Evolutionary conservation across 2,329 filamentous ascomycete genomes (phyloP), one percentile per base, ranked within the genome.

Genomic region (Shiraia sp.): DNA sequence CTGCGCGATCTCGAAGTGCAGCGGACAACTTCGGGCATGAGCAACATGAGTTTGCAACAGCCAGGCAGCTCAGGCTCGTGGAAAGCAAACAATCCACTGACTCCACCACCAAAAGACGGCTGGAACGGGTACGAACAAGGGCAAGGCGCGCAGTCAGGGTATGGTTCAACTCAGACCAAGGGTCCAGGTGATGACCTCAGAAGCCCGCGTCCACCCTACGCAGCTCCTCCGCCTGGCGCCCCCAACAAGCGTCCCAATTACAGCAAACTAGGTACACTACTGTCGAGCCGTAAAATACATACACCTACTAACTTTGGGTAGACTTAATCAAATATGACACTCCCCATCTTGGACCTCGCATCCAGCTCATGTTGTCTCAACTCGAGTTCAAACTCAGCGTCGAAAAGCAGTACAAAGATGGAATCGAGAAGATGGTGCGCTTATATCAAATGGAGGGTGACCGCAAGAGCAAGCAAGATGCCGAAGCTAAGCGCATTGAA

Each of bases 251-350:
- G 90, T 71, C 74, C 84, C 37, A 96, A 96, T 72, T 99, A 90
- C 72, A 96, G 90, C 69, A 97, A 96, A 74, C 83, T 99, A 59
- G 92, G 92, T 96, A 77, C 54, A 83, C 40, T 10, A 24, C 9
- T 6, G 17, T 3, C 14, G 19, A 13, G 12, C 22, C 16, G 14
- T 9, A 12, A 26, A 22, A 19, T 41, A 42, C 19, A 40, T 40
- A 27, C 45, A 47, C 39, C 27, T 43, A 36, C 54, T 67, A 30
- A 68, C 43, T 16, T 30, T 40, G 39, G 32, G 15, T 56, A 96
- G 93, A 99, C 73, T 78, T 99, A 51, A 96, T 99, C 75, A 97
- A 97, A 82, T 96, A 95, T 73, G 93, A 99, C 68, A 96, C 91
- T 23, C 88, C 88, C 13, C 89, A 96, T 69, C 85, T 99, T 49